Evolutionary conservation across 2,329 filamentous ascomycete species (phyloP).

Genomic region (Aureobasidium sp.): DNA sequence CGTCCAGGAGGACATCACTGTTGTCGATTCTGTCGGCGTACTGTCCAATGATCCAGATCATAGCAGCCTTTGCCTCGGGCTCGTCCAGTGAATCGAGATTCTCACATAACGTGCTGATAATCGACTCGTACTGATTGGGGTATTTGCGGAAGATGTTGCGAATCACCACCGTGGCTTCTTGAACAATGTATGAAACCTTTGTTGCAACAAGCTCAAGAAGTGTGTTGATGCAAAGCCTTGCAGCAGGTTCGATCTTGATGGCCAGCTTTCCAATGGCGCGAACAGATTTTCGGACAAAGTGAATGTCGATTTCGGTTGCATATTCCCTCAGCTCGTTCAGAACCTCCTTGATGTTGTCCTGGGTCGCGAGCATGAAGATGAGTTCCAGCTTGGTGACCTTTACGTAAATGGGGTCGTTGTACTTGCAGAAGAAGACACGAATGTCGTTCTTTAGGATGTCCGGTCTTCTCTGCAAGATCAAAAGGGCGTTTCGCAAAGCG

Average conservation of each 20-base stretch:
- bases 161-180: constrained; percentile 97
- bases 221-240: constrained; percentile 83
- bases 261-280: constrained; percentile 95
- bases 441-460: constrained; percentile 96
- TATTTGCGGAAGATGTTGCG: constrained; percentile 99
- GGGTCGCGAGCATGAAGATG: constrained; percentile 96
- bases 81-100: constrained; percentile 95
- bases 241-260: constrained; percentile 96
- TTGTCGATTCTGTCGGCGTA: constrained; percentile 98
- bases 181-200: constrained; percentile 98
- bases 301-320: constrained; percentile 95
- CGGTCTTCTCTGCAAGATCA: constrained; percentile 87
- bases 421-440: constrained; percentile 99
- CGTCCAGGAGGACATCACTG: constrained; percentile 84
- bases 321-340: constrained; percentile 86
- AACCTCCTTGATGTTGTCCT: constrained; percentile 92
- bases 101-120: constrained; percentile 91
- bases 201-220: constrained; percentile 89
- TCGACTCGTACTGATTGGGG: constrained; percentile 96
- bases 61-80: constrained; percentile 93
- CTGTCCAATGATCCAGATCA: constrained; percentile 99
- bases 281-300: constrained; percentile 96
- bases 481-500: constrained; percentile 82
- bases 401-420: constrained; percentile 98
- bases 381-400: constrained; percentile 98